phyloP scores from a whole-genome alignment of 805 yeast species.

The Kazachstania psychrophila region DNA sequence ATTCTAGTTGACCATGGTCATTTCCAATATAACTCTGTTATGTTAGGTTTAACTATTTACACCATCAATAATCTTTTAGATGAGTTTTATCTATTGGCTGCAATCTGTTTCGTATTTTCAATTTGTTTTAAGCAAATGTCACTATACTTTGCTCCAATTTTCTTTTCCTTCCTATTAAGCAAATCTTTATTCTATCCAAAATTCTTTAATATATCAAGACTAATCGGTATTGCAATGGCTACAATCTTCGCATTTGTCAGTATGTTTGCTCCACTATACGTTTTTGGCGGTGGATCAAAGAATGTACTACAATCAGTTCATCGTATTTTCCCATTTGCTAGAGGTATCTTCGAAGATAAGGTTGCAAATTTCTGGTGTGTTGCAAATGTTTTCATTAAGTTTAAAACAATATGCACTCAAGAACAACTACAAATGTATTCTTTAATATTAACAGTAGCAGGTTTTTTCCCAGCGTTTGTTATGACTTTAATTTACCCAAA shows the following conservation, averaged over 20 bases:
- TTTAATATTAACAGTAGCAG: constrained; percentile 41
- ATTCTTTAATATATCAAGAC: constrained; percentile 45
- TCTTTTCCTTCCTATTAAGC: constrained; percentile 72
- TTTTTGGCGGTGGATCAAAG: constrained; percentile 33
- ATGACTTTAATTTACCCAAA: constrained; percentile 43
- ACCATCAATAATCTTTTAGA: constrained; percentile 58
- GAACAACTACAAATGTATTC: constrained; percentile 53
- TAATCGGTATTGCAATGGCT: constrained; percentile 53
- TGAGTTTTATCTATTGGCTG: constrained; percentile 56
- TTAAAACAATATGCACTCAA: constrained; percentile 44
- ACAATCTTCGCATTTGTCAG: constrained; percentile 46
- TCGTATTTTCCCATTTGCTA: constrained; percentile 81
- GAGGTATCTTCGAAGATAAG: constrained; percentile 95
- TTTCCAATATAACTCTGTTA: constrained; percentile 88
- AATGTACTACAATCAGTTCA: constrained; percentile 44
- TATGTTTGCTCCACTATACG: constrained; percentile 52
- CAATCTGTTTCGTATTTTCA: constrained; percentile 68
- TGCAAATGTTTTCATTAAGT: constrained; percentile 69
- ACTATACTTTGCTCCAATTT: constrained; percentile 80
- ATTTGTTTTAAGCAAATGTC: constrained; percentile 93
- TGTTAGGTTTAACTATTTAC: constrained; percentile 76
- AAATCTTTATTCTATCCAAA: constrained; percentile 30
- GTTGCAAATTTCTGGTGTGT: constrained; percentile 98
- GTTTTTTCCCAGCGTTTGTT: constrained; percentile 49
- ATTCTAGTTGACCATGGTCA: constrained; percentile 92